These are phyloP conservation scores for Kregervanrija delftensis DNA, from an alignment of 805 yeast species.

Conservation along the genomic window DNA sequence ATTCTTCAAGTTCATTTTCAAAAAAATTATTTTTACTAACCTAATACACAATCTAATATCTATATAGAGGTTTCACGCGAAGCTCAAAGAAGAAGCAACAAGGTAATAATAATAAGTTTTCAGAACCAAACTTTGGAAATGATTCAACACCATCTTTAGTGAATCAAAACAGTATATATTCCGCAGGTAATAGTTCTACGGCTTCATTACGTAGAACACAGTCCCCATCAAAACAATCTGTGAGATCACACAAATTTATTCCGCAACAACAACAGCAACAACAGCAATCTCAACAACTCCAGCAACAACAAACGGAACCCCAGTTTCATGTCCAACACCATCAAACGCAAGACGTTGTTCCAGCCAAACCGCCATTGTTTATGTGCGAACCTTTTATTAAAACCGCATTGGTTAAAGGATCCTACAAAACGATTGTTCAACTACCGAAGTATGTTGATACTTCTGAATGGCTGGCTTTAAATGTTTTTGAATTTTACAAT, in stretches of 20 bases:
- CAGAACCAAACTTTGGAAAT: conserved; percentile 12
- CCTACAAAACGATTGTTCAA: conserved; percentile 92
- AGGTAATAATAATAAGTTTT: conserved; percentile 12
- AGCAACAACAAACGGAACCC: conserved; percentile 14
- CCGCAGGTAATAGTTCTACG: conserved; percentile 37
- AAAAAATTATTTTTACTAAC: no score
- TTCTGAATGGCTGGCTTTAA: conserved; percentile 94
- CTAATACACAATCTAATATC: conserved; percentile 1
- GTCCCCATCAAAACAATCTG: conserved; percentile 40
- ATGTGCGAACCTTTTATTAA: conserved; percentile 89
- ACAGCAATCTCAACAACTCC: conserved; percentile 9
- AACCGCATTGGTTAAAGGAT: conserved; percentile 92
- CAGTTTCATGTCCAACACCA: conserved; percentile 9
- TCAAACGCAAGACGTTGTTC: conserved; percentile 11
- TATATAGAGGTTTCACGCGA: conserved; percentile 52
- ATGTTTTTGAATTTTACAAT: conserved; percentile 82
- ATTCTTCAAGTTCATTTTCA: no score
- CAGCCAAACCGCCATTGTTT: conserved; percentile 49
- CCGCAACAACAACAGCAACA: conserved; percentile 27
- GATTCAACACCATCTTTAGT: conserved; percentile 13
- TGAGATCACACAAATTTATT: conserved; percentile 22
- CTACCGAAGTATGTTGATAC: conserved; percentile 90
- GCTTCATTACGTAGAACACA: conserved; percentile 40
- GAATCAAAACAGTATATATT: conserved; percentile 21
- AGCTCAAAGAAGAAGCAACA: conserved; percentile 28